Evolutionary conservation across 495 filamentous ascomycete genomes (phyloP), one percentile per base, ranked within the genome.

Genomic region (Apiosordaria backusii): DNA sequence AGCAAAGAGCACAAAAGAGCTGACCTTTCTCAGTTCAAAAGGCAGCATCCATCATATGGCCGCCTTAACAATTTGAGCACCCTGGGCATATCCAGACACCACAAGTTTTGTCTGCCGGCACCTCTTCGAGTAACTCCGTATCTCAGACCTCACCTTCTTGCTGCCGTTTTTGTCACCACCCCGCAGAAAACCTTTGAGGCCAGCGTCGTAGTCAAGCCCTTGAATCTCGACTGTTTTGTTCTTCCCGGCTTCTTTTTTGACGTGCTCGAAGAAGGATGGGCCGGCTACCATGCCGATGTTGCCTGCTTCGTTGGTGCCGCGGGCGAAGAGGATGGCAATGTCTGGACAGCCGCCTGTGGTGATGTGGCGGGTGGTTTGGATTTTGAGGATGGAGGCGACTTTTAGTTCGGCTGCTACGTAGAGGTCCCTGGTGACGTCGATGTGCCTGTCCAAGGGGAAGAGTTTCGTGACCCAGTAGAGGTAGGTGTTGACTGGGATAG

Each of bases 291-390:
- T 77, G 6, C 87, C 86, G 50, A 88, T 83, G 71, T 87, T 77
- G 16, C 84, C 85, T 9, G 79, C 65, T 70, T 87, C 86, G 35
- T 70, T 76, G 10, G 83, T 88, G 9, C 86, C 86, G 40, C 86
- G 82, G 10, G 86, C 86, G 63, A 85, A 88, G 66, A 89, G 83
- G 61, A 88, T 78, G 23, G 85, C 86, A 58, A 86, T 69, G 21
- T 74, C 66, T 53, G 78, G 75, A 73, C 84, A 86, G 45, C 65
- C 62, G 4, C 66, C 73, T 25, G 76, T 83, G 19, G 68, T 76
- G 52, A 75, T 75, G 63, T 66, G 73, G 24, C 65, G 68, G 25
- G 69, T 67, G 7, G 65, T 59, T n/a, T 19, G 4, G 25, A 67
- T 45, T 1, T 55, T 35, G 15, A 67, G 21, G 26, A 50, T 15